These are phyloP conservation scores for Nakaseomyces bracarensis DNA, from an alignment of 1,139 yeast species.

Conservation along the genomic window DNA sequence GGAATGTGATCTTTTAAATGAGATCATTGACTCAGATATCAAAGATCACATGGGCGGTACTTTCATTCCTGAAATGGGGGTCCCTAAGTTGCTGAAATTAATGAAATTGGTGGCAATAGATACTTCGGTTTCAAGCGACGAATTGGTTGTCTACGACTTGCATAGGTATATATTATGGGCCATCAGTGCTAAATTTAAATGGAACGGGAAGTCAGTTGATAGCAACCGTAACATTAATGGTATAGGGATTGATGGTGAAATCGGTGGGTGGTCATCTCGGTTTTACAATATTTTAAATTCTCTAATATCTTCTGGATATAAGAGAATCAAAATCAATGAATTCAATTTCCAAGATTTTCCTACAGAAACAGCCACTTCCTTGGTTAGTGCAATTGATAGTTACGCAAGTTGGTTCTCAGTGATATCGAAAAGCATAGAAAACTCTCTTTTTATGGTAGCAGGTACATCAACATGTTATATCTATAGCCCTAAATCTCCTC, in stretches of 20 bases:
- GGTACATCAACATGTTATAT: constrained; percentile 56
- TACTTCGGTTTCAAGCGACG: constrained; percentile 20
- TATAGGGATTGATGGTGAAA: constrained; percentile 41
- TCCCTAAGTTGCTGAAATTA: constrained; percentile 38
- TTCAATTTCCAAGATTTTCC: not conserved
- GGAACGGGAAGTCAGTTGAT: constrained; percentile 8
- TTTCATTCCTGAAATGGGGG: constrained; percentile 49
- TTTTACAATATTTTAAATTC: constrained; percentile 18
- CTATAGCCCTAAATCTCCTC: constrained; percentile 25
- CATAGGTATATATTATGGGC: constrained; percentile 43
- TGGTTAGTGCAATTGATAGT: constrained; percentile 42
- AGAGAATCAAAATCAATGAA: not conserved
- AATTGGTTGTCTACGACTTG: constrained; percentile 38
- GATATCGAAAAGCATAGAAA: constrained; percentile 17
- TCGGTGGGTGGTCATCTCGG: constrained; percentile 43
- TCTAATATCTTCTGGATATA: not conserved
- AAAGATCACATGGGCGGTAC: constrained; percentile 38
- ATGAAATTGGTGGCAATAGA: constrained; percentile 30
- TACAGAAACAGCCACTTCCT: constrained; percentile 10
- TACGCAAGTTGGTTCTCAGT: constrained; percentile 48
- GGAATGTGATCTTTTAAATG: constrained; percentile 35
- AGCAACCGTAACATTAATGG: constrained; percentile 12
- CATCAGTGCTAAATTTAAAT: constrained; percentile 23
- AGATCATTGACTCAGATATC: constrained; percentile 15
- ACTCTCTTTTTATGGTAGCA: constrained; percentile 43